Percentiles rank a stretch among this genome's conserved stretches.
These are phyloP conservation scores for Boletus subcaerulescens DNA, from an alignment of 768 basidiomycete genomes.

Conservation along the genomic window DNA sequence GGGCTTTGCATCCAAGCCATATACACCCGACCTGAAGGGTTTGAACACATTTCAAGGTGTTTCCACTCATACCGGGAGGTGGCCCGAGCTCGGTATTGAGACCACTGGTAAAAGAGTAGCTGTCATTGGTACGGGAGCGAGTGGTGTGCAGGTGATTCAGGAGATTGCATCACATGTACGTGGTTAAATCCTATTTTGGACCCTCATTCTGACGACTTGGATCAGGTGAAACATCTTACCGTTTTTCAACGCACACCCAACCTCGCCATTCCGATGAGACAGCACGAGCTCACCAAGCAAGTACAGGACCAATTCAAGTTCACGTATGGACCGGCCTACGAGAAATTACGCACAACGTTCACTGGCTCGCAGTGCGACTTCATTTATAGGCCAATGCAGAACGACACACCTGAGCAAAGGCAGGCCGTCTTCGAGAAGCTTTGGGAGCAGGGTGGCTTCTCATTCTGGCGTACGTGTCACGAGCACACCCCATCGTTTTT, in stretches of 20 bases:
- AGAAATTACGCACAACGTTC: neutral
- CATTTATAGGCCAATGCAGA: neutral
- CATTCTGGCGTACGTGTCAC: neutral
- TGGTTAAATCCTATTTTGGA: neutral
- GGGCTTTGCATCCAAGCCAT: neutral
- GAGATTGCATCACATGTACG: neutral
- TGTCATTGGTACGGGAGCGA: neutral
- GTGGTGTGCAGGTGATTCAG: neutral
- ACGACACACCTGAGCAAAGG: conserved; percentile 1
- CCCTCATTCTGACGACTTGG: too few species aligned
- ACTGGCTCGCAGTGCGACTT: neutral
- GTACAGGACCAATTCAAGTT: neutral
- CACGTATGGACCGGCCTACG: neutral
- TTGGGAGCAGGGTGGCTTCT: neutral
- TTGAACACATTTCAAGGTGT: neutral
- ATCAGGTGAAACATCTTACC: neutral
- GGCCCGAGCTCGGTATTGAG: neutral
- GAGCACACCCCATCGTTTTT: neutral
- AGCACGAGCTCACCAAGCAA: neutral
- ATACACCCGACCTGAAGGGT: neutral
- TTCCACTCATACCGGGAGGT: neutral
- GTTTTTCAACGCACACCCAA: neutral
- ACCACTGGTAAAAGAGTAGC: neutral
- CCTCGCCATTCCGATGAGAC: neutral
- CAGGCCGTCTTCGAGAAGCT: neutral